These are phyloP conservation scores for Spathaspora gorwiae DNA, from an alignment of 805 yeast species.

Conservation along the genomic window DNA sequence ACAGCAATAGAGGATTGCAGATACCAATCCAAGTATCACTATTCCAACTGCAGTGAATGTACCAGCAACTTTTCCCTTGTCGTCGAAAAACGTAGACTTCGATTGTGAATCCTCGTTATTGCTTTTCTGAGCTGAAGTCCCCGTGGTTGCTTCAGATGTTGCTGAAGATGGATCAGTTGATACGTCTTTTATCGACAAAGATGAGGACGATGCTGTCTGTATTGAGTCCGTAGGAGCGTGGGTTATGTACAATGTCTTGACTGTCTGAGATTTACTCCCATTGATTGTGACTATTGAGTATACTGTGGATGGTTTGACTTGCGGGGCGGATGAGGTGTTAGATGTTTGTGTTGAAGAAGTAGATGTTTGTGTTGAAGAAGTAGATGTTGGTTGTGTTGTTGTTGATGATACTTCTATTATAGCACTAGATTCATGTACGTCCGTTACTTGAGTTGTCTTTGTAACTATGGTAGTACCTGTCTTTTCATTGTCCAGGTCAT, in stretches of 20 bases:
- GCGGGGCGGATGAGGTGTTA: slow-evolving; percentile 11
- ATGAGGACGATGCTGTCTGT: slow-evolving; percentile 3
- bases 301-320: slow-evolving; percentile 25
- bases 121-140: slow-evolving; percentile 11
- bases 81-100: slow-evolving; percentile 51
- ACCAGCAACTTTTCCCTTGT: slow-evolving; percentile 79
- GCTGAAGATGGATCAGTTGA: background rate
- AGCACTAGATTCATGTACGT: slow-evolving; percentile 6
- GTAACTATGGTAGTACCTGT: slow-evolving; percentile 6
- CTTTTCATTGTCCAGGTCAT: background rate
- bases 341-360: slow-evolving; percentile 13
- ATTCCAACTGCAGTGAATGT: slow-evolving; percentile 78
- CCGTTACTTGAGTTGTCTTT: slow-evolving; percentile 12
- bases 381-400: slow-evolving; percentile 10
- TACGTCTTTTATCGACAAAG: slow-evolving; percentile 8
- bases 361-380: slow-evolving; percentile 12
- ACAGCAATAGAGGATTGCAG: slow-evolving; percentile 39
- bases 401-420: slow-evolving; percentile 8
- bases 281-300: slow-evolving; percentile 30
- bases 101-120: slow-evolving; percentile 2
- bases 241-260: slow-evolving; percentile 9
- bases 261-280: slow-evolving; percentile 21
- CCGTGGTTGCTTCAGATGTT: slow-evolving; percentile 4
- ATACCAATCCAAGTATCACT: slow-evolving; percentile 44
- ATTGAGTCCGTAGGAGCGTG: slow-evolving; percentile 11